Conservation (phyloP, 1,139 yeast species). For the Pichiaceae sp. region DNA sequence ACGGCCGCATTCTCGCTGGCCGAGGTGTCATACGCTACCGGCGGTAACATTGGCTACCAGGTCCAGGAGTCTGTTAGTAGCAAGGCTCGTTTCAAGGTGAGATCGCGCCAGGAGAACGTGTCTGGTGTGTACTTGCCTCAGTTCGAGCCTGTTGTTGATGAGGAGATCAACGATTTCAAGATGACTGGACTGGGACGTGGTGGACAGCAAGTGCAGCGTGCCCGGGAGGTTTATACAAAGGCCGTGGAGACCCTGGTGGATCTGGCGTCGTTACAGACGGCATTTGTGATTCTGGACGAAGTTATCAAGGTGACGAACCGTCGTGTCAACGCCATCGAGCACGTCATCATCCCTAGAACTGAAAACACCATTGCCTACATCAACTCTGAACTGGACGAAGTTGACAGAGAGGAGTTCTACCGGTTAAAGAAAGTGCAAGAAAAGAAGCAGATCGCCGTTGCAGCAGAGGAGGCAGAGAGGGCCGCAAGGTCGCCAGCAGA, state of each 20-base stretch:
- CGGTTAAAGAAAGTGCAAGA: slow-evolving; percentile 94
- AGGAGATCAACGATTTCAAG: slow-evolving; percentile 84
- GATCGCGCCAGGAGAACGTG: slow-evolving; percentile 91
- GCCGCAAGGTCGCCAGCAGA: slow-evolving; percentile 19
- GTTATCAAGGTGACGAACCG: slow-evolving; percentile 96
- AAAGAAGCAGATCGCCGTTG: slow-evolving; percentile 79
- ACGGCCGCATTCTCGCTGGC: slow-evolving; percentile 96
- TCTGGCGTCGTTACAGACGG: slow-evolving; percentile 90
- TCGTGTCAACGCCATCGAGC: slow-evolving; percentile 98
- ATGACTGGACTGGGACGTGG: slow-evolving; percentile 97
- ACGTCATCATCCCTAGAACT: slow-evolving; percentile 94
- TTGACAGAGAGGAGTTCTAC: slow-evolving; percentile 97
- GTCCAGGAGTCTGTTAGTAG: slow-evolving; percentile 84
- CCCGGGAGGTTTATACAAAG: slow-evolving; percentile 84
- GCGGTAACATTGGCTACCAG: slow-evolving; percentile 82
- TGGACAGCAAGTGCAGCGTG: slow-evolving; percentile 96
- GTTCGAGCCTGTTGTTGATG: slow-evolving; percentile 77
- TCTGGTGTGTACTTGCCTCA: slow-evolving; percentile 93
- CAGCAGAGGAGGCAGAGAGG: slow-evolving; percentile 51
- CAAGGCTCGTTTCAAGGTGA: slow-evolving; percentile 81
- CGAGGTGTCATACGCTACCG: slow-evolving; percentile 95
- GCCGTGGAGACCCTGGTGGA: slow-evolving; percentile 96
- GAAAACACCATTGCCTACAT: slow-evolving; percentile 91
- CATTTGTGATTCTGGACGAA: slow-evolving; percentile 92
- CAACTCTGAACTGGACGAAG: slow-evolving; percentile 92